These are phyloP conservation scores for Fimicolochytrium jonesii DNA, from an alignment of 192 early-diverging fungal species.

Conservation along the genomic window DNA sequence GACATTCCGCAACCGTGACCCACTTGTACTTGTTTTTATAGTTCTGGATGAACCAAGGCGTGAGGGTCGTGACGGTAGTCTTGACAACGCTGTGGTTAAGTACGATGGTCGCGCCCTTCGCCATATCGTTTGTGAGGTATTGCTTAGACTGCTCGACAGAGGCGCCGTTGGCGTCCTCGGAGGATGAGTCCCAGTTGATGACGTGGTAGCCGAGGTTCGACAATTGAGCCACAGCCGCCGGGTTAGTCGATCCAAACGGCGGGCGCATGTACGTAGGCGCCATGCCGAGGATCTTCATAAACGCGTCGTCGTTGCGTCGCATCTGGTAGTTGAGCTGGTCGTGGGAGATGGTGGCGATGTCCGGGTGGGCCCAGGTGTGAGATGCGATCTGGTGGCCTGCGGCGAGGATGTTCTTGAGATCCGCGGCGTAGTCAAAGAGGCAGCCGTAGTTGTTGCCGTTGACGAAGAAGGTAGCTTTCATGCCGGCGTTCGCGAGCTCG, in stretches of 20 bases:
- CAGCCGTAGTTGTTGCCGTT: constrained; percentile 54
- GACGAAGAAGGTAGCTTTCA: constrained; percentile 60
- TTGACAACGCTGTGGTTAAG: background rate
- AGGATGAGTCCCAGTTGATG: background rate
- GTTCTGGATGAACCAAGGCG: constrained; percentile 9
- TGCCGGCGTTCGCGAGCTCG: constrained; percentile 37
- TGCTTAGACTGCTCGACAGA: background rate
- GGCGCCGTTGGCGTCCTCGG: background rate
- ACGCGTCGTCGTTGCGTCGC: constrained; percentile 50
- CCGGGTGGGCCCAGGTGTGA: constrained; percentile 60
- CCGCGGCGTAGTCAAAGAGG: constrained; percentile 38
- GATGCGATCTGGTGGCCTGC: constrained; percentile 59
- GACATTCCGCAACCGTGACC: constrained; percentile 15
- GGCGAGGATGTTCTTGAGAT: constrained; percentile 33
- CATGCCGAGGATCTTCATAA: constrained; percentile 31
- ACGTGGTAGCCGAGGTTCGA: background rate
- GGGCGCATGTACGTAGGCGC: constrained; percentile 8
- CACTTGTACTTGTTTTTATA: constrained; percentile 3
- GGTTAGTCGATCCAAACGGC: background rate
- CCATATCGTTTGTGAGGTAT: background rate
- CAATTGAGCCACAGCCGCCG: background rate
- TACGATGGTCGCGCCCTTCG: background rate
- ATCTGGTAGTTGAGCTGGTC: constrained; percentile 57
- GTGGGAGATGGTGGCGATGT: constrained; percentile 46
- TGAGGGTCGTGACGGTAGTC: background rate